Evolutionary conservation across 2,329 filamentous ascomycete species (phyloP), one percentile per base, ranked within the genome.

Genomic region (Colletotrichum salicis): DNA sequence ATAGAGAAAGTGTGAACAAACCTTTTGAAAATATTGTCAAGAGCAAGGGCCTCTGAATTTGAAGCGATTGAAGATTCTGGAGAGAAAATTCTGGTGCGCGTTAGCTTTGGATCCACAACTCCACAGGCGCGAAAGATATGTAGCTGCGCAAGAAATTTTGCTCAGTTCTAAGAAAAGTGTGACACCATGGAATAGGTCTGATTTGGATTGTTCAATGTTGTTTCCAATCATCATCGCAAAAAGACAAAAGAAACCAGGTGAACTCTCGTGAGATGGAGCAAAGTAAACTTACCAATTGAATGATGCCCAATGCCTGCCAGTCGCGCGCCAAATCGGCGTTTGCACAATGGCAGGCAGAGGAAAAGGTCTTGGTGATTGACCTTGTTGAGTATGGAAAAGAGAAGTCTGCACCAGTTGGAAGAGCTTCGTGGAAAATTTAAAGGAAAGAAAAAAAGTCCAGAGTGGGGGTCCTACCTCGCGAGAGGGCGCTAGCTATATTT

Each of bases 131-230:
- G 12, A 31, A 37, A 11, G 27, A 35, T 48, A 66, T 41, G 12
- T 62, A 33, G 24, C 8, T 35, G 29, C 45, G 29, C 29, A 76
- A 73, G 76, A 75, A 77, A 29, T 29, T 78, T 82, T 86, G 86
- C 85, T 90, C 88, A 90, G 88, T 86, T 82, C 87, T 84, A 78
- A 86, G 82, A 82, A 82, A 79, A 81, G 74, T 73, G 77, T 76
- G 80, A 89, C 87, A 88, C 88, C 88, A 90, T 85, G 82, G 79
- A 80, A 77, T 84, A 81, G 87, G 70, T 90, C 87, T 86, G 87
- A 86, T 82, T 90, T 90, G 88, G 88, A 90, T 90, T 90, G 87
- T 89, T 89, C 86, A 77, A 64, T 64, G 12, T 64, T 64, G 59
- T 58, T 74, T 48, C 41, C 77, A 80, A 79, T 86, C 84, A 82